These are phyloP conservation scores for Babesia ovata DNA, from an alignment of 169 alveolate species.

Conservation along the genomic window DNA sequence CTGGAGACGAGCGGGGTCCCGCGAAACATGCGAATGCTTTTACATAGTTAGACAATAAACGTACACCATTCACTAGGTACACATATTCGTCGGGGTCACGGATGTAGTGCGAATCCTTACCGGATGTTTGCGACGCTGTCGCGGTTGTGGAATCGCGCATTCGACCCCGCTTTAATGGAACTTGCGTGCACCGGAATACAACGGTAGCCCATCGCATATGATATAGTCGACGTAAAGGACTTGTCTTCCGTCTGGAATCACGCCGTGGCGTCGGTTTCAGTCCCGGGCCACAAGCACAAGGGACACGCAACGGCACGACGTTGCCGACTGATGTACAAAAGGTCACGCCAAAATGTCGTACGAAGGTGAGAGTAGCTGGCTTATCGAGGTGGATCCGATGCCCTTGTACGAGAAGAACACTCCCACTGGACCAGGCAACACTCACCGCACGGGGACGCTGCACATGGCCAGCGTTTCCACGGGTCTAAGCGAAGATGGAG, in stretches of 20 bases:
- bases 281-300: not conserved
- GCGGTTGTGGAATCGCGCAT: conserved; percentile 11
- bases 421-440: too few species aligned
- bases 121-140: conserved; percentile 2
- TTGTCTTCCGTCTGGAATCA: conserved; percentile 8
- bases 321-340: not conserved
- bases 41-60: not conserved
- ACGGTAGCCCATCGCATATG: not conserved
- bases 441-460: not conserved
- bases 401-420: not conserved
- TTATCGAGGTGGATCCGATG: conserved; percentile 27
- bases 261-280: not conserved
- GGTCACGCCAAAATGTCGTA: conserved; percentile 4
- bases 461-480: conserved; percentile 24
- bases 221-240: not conserved
- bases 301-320: not conserved
- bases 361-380: conserved; percentile 36
- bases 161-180: not conserved
- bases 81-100: not conserved
- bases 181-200: not conserved
- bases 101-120: not conserved
- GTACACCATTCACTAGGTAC: not conserved
- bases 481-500: conserved; percentile 24
- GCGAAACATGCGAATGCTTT: not conserved
- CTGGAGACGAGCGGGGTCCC: not conserved